These are phyloP conservation scores for Euphorbia pulcherrima DNA, from an alignment of 345 rosid species.

Conservation along the genomic window DNA sequence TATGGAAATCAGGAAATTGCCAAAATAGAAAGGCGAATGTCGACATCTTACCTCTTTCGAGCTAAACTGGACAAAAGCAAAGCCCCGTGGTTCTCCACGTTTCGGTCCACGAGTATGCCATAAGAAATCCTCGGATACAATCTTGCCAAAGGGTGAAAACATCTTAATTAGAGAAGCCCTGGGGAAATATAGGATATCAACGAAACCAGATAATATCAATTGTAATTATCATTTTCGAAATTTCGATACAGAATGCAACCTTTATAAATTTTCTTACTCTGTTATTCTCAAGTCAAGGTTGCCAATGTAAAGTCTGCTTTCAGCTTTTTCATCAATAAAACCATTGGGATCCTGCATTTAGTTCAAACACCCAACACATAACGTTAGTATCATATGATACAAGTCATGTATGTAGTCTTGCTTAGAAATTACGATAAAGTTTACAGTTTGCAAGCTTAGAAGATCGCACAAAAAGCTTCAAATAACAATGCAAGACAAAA, in stretches of 20 bases:
- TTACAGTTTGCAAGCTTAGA: background rate
- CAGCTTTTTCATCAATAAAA: constrained; percentile 57
- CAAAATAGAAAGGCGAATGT: constrained; percentile 5
- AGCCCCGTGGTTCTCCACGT: constrained; percentile 89
- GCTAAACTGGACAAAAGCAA: constrained; percentile 74
- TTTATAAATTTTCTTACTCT: constrained; percentile 47
- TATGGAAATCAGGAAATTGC: constrained; percentile 56
- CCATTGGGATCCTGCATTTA: constrained; percentile 50
- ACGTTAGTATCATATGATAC: background rate
- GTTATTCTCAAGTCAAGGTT: constrained; percentile 85
- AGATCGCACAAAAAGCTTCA: background rate
- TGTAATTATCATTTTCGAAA: background rate
- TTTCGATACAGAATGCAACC: background rate
- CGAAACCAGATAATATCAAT: background rate
- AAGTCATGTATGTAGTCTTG: background rate
- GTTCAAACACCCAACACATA: background rate
- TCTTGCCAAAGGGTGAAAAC: constrained; percentile 88
- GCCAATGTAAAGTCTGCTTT: constrained; percentile 70
- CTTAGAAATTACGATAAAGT: background rate
- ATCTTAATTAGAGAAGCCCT: constrained; percentile 85
- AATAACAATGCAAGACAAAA: background rate
- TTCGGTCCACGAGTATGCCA: constrained; percentile 96
- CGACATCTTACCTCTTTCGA: constrained; percentile 66
- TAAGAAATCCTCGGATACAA: constrained; percentile 74
- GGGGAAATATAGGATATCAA: constrained; percentile 6